Evolutionary conservation across 1,284 basidiomycete genomes (phyloP).

Genomic region (Coriolopsis trogii): DNA sequence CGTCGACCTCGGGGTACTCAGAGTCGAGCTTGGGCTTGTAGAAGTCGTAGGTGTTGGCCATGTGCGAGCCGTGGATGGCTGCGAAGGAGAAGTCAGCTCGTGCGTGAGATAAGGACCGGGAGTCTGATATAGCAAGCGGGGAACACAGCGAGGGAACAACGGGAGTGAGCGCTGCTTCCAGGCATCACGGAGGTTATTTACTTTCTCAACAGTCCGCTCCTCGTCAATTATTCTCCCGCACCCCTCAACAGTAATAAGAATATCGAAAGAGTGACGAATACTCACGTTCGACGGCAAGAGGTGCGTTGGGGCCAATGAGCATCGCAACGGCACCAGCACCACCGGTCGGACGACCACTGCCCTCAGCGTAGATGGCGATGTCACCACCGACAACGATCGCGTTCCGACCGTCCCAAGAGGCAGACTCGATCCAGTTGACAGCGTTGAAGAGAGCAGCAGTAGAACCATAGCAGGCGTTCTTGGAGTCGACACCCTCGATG

Average conservation of each 20-base stretch:
- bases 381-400: constrained; percentile 98
- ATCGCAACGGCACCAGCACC: constrained; percentile 96
- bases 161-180: background rate
- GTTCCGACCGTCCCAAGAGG: constrained; percentile 98
- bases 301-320: constrained; percentile 95
- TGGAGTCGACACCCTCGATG: constrained; percentile 98
- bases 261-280: constrained; percentile 25
- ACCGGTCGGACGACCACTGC: constrained; percentile 92
- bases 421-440: constrained; percentile 95
- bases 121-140: constrained; percentile 1
- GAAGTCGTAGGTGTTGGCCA: constrained; percentile 98
- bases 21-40: constrained; percentile 95
- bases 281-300: constrained; percentile 94
- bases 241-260: background rate
- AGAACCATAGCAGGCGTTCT: constrained; percentile 99
- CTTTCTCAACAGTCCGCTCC: background rate
- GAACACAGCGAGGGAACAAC: constrained; percentile 2
- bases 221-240: too few relatives aligned
- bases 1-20: constrained; percentile 97
- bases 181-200: background rate
- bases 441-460: constrained; percentile 98
- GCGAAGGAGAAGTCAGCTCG: constrained; percentile 21
- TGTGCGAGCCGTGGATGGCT: constrained; percentile 97
- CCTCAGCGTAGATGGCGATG: constrained; percentile 98
- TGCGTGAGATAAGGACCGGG: background rate